Evolutionary conservation across 2,329 filamentous ascomycete genomes (phyloP), one percentile per base, ranked within the genome.

Genomic region (Penicillium sp.): DNA sequence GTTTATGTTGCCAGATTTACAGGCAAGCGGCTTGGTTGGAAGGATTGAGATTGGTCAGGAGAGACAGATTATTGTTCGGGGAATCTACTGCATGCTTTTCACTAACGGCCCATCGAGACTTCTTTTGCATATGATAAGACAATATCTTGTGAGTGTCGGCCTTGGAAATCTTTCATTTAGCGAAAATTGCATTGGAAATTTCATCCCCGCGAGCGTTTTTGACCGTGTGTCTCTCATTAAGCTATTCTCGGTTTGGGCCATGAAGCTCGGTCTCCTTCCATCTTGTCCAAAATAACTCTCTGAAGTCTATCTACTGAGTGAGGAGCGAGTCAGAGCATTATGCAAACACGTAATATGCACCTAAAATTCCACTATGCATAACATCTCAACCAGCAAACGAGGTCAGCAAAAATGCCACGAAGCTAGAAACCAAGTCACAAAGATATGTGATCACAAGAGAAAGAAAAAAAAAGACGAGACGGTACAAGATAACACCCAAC

Each of bases 1-100:
- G 92, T 96, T 2, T 94, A 95, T 80, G 79, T 89, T 0, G 83
- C 91, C 8, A 87, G 67, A 51, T 68, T 64, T 54, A 65, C 75
- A 46, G 74, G 69, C 1, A 72, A 59, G 52, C 62, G 73, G 57
- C 6, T 52, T 42, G 53, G 38, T 0, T 68, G 61, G 66, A 59
- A 60, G 22, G 57, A 67, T 22, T 65, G 43, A 42, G 3, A 7
- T 4, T 16, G 30, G n/a, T 11, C 10, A 30, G 14, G 11, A n/a
- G 45, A 16, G 6, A 30, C n/a, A 8, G 14, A 4, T 3, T 30
- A 14, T 10, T 48, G 45, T 4, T 16, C 16, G 37, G n/a, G 4
- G 19, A 25, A 25, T 52, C 11, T 14, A 14, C 49, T 37, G 49
- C 30, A 38, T 52, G 22, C 8, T 22, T 14, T 37, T 35, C 19